These are phyloP conservation scores for Oemleria cerasiformis DNA, from an alignment of 306 rosid genomes.

Conservation along the genomic window DNA sequence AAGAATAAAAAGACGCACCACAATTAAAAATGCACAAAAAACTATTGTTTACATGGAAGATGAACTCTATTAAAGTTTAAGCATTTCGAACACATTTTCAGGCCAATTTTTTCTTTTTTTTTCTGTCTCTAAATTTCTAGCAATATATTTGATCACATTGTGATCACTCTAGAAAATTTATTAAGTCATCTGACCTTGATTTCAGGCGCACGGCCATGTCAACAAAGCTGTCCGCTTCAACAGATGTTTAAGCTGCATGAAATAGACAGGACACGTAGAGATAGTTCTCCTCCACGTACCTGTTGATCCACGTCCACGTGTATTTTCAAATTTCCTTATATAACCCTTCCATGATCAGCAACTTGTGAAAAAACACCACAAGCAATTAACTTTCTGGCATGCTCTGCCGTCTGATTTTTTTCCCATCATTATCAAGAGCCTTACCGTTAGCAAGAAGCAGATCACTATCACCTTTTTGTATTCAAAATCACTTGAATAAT, in stretches of 20 bases:
- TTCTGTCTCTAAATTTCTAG: neutral
- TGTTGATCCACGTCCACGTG: constrained; percentile 19
- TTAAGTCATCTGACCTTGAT: neutral
- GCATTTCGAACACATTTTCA: no score
- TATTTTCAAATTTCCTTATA: constrained; percentile 14
- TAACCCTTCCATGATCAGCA: neutral
- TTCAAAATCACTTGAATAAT: no score
- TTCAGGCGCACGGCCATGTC: neutral
- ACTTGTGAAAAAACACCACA: no score
- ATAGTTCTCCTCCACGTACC: constrained; percentile 26
- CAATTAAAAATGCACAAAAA: no score
- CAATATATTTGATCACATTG: neutral
- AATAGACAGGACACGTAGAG: constrained; percentile 13
- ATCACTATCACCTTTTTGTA: constrained; percentile 9
- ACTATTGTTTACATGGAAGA: no score
- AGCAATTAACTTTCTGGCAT: neutral
- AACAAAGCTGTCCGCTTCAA: constrained; percentile 20
- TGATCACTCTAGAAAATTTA: no score
- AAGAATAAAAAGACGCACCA: no score
- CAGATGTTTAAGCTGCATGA: constrained; percentile 19
- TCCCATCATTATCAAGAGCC: neutral
- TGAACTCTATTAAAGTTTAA: no score
- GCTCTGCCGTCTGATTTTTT: neutral
- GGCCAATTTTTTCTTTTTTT: no score
- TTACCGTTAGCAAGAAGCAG: neutral